Percentiles rank a stretch among this genome's conserved stretches.
phyloP scores from a whole-genome alignment of 352 stramenopile species.

The Albugo candida region DNA sequence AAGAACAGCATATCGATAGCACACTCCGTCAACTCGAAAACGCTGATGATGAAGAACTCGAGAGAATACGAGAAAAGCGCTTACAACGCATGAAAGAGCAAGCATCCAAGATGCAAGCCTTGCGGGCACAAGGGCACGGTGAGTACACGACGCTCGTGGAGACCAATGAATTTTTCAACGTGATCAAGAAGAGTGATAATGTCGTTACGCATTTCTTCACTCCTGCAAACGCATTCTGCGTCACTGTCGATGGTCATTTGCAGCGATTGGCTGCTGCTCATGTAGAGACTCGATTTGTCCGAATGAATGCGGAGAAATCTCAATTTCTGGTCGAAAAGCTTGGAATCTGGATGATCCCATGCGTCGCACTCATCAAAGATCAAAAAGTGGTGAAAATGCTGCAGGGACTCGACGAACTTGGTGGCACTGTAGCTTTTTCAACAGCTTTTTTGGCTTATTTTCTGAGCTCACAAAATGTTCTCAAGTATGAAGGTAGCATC shows the following conservation, averaged over 20 bases:
- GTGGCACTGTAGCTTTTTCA: conserved; percentile 85
- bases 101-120: conserved; percentile 40
- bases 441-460: conserved; percentile 85
- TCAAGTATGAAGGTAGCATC: conserved; percentile 88
- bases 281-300: conserved; percentile 89
- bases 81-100: conserved; percentile 58
- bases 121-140: conserved; percentile 64
- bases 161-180: conserved; percentile 90
- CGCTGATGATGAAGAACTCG: conserved; percentile 78
- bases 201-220: conserved; percentile 94
- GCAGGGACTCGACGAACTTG: conserved; percentile 88
- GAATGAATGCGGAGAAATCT: conserved; percentile 92
- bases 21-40: conserved; percentile 68
- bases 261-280: conserved; percentile 77
- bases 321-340: conserved; percentile 94
- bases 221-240: conserved; percentile 80
- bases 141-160: conserved; percentile 80
- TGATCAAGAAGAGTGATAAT: conserved; percentile 81
- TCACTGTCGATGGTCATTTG: conserved; percentile 88
- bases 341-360: conserved; percentile 92
- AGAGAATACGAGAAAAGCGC: conserved; percentile 66
- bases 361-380: conserved; percentile 87
- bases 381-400: conserved; percentile 93
- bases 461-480: conserved; percentile 82
- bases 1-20: conserved; percentile 69